Conservation (phyloP, 306 rosid genomes). For the Nissolia schottii region DNA sequence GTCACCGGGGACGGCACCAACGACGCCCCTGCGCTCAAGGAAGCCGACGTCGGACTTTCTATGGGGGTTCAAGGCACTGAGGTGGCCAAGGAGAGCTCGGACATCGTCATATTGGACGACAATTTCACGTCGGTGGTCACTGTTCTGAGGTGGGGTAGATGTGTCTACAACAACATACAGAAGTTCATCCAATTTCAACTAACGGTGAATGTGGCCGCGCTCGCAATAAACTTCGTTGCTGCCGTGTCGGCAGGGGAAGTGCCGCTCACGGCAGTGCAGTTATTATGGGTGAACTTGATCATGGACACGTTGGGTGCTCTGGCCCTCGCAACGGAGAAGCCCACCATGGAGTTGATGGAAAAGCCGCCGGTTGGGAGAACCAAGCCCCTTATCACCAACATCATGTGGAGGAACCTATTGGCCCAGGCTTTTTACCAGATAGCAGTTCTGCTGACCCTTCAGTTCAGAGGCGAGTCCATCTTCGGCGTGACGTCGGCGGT, state of each 20-base stretch:
- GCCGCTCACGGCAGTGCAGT: slow-evolving; percentile 31
- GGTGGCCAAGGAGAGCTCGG: slow-evolving; percentile 40
- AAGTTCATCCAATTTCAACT: slow-evolving; percentile 34
- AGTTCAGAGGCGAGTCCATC: slow-evolving; percentile 30
- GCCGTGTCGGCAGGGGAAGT: slow-evolving; percentile 35
- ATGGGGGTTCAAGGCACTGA: slow-evolving; percentile 41
- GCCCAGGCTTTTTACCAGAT: slow-evolving; percentile 36
- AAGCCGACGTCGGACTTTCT: slow-evolving; percentile 39
- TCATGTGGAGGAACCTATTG: slow-evolving; percentile 34
- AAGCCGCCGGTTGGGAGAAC: slow-evolving; percentile 30
- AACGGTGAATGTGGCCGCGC: slow-evolving; percentile 36
- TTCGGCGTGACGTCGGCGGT: slow-evolving; percentile 28
- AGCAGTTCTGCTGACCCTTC: slow-evolving; percentile 25
- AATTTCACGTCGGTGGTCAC: slow-evolving; percentile 28
- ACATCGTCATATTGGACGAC: slow-evolving; percentile 33
- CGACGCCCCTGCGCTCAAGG: slow-evolving; percentile 37
- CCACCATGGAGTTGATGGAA: slow-evolving; percentile 28
- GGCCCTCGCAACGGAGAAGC: slow-evolving; percentile 36
- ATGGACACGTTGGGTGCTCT: slow-evolving; percentile 38
- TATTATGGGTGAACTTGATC: slow-evolving; percentile 35
- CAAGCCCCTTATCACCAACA: slow-evolving; percentile 27
- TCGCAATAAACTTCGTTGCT: slow-evolving; percentile 30
- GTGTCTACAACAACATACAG: slow-evolving; percentile 35
- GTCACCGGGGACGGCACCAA: slow-evolving; percentile 37
- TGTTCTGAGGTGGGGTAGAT: slow-evolving; percentile 37